Evolutionary conservation across 1,139 yeast species (phyloP), one percentile per base, ranked within the genome.

Genomic region (Yamadazyma pseudoaaseri): DNA sequence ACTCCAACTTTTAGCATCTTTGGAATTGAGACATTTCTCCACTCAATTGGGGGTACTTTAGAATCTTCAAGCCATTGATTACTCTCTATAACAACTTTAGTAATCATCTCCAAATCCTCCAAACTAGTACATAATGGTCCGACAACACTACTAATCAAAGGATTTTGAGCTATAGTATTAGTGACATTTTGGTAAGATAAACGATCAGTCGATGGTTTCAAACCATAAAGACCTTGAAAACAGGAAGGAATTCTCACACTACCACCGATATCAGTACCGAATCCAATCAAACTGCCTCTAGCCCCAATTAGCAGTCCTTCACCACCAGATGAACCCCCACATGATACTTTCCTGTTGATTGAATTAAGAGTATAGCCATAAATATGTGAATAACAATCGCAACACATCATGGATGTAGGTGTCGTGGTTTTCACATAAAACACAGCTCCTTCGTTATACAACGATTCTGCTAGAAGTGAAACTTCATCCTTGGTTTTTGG

Each of bases 261-360:
- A n/a, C 81, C 81, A 3, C 80, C 81, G 35, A 76, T 75, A 42
- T 76, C 81, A 15, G 76, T 63, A 22, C 81, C 81, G 39, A 75
- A 50, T 6, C 79, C 79, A 14, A 74, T 48, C 13, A 53, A 61
- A 1, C 74, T 71, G 17, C 76, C 66, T 24, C 50, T 48, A 30
- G 54, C 49, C 2, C 52, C 51, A 13, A 59, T 35, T 33, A 76
- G 51, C 16, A 64, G 59, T 15, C 62, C 62, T 36, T 60, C 65
- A n/a, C 65, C 63, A 0, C 65, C 65, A 1, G 64, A 58, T 16
- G 62, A 56, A 1, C 67, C 67, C 9, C 67, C 21, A n/a, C 60
- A 40, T 14, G 56, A 49, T 24, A 60, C 47, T 5, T 48, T 38
- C 10, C 59, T 39, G 36, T 60, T 60, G 29, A 48, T 38, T 1